Percentiles rank a stretch among this genome's conserved stretches.
phyloP scores from a whole-genome alignment of 176 grass and related monocot genomes.

The Bothriochloa decipiens region DNA sequence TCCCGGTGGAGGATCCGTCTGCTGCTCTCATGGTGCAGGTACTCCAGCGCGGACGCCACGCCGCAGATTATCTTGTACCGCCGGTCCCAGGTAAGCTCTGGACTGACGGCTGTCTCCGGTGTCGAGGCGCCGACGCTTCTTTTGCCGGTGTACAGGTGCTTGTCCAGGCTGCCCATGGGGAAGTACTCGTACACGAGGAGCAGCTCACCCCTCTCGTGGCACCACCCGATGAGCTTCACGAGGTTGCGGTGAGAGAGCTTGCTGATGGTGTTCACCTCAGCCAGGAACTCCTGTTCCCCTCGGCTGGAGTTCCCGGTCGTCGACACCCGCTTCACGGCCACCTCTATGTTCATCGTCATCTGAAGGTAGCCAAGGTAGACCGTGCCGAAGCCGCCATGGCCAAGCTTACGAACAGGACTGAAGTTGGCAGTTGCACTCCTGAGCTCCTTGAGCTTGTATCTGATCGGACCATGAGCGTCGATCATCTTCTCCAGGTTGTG shows the following conservation, averaged over 20 bases:
- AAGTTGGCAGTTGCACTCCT: constrained; percentile 44
- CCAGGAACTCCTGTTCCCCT: constrained; percentile 56
- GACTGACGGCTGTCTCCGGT: not conserved
- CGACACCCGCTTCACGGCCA: constrained; percentile 52
- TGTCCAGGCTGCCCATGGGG: constrained; percentile 58
- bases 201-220: constrained; percentile 52
- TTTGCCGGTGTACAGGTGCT: constrained; percentile 22
- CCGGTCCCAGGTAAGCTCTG: constrained; percentile 40
- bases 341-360: constrained; percentile 31
- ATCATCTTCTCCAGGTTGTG: constrained; percentile 55
- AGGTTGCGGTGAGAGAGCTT: constrained; percentile 72
- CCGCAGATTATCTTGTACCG: constrained; percentile 52
- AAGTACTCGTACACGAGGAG: constrained; percentile 62
- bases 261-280: constrained; percentile 70
- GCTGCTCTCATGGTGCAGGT: constrained; percentile 66
- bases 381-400: constrained; percentile 49
- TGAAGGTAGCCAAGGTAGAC: constrained; percentile 49
- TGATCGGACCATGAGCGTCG: constrained; percentile 40
- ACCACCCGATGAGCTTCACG: constrained; percentile 63
- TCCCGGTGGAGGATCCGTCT: constrained; percentile 55
- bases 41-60: constrained; percentile 61
- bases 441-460: constrained; percentile 48
- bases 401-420: constrained; percentile 37
- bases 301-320: constrained; percentile 9
- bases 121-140: not conserved